Evolutionary conservation across 768 basidiomycete species (phyloP), one percentile per base, ranked within the genome.

Genomic region (Fibroporia radiculosa): DNA sequence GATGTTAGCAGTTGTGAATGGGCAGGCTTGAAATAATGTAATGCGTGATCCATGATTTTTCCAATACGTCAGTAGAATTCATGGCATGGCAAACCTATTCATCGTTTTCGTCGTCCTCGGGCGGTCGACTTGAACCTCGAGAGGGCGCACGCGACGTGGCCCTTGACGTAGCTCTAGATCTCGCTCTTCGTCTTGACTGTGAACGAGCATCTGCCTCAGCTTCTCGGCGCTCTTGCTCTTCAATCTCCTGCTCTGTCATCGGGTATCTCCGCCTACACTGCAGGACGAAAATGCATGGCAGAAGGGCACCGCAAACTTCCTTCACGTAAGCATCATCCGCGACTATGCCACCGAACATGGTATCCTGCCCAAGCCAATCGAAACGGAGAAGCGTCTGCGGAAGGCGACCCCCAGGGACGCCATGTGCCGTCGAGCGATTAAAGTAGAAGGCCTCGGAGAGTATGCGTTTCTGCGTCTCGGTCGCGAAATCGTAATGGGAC

Each of bases 401-500:
- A 3, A 89, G 70, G 32, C 63, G 62, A 0, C 84, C 87, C 0
- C 87, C 87, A 1, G 87, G 85, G 1, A 80, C 84, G 38, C 75
- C 77, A 20, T 64, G 64, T 24, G 71, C 71, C 7, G 77, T 73
- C 8, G 81, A 81, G 16, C 87, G 74, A 57, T 90, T 89, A 57
- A 74, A 67, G 27, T 69, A 63, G 59, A 85, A 89, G 25, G 77
- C 69, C 22, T 70, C 65, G 32, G 65, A 64, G 11, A 85, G 66
- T 8, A 64, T 58, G 1, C 65, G 65, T 48, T 74, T 68, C 12
- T 63, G 64, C n/a, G 32, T 41, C 2, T 47, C 28, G 0, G 67
- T 25, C 4, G 79, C 59, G 2, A 53, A 48, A 4, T 75, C 68
- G 55, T 69, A 84, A 48, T 88, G 82, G 16, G 62, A 59, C 54